Evolutionary conservation across 2,329 filamentous ascomycete species (phyloP), one percentile per base, ranked within the genome.

Genomic region (Fusarium torreyae): DNA sequence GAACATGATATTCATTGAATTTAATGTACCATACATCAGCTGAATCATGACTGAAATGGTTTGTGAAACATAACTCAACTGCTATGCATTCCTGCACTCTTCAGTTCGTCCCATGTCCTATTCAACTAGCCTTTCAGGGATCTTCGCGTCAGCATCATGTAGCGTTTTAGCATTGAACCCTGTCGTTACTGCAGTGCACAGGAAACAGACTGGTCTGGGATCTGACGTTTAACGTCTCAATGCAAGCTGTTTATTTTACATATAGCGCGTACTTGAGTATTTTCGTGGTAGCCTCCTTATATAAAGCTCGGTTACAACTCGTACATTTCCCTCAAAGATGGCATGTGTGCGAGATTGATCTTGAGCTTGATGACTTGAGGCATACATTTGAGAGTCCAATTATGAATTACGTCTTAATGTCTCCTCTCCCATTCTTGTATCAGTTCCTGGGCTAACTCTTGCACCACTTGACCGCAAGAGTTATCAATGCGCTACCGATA

Each of bases 131-230:
- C 48, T 53, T 24, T 63, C 65, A 71, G 56, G 54, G 55, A 71
- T 69, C 45, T 68, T 71, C 20, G 43, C 56, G 33, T 61, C 60
- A 49, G 57, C 58, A 54, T 58, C 36, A 66, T 63, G 62, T 69
- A 67, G 62, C 62, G 48, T 70, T 56, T 58, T 40, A 57, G 31
- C 42, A 52, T 57, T 38, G 57, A 64, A 70, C 67, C 67, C 67
- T 69, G 66, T 68, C 66, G 42, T 56, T 67, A 52, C 57, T 63
- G 62, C 28, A 52, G 45, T 52, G 38, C 44, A 57, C 31, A 31
- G 36, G 43, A 44, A 49, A 43, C 26, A 60, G 39, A 46, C 53
- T 46, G 45, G 46, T 48, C 31, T 40, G 28, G 34, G 13, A 53
- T 53, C 20, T 24, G 48, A 36, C 31, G 13, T 49, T 33, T n/a